Base-by-base conservation (phyloP, 371 early-diverging fungal species). In the Circinella umbellata region DNA sequence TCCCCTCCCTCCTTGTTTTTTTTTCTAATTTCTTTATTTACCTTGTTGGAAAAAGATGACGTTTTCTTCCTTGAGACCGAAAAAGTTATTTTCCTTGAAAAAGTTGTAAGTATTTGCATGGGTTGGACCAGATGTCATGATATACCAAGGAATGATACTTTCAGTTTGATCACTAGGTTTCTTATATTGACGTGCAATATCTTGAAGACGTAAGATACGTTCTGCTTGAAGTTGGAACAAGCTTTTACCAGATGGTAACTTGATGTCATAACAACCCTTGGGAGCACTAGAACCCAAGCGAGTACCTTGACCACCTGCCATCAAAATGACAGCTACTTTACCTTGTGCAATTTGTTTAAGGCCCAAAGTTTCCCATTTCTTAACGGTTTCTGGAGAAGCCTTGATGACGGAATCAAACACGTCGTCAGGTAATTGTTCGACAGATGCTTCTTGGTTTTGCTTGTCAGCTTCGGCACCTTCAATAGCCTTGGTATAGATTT, bases 111-210 rank as follows among this genome's bases (percentile, higher is more conserved):
- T 97, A 35, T 93, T 91, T 4, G 66, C 84, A 69, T 91, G 88
- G 18, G 98, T 97, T 27, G 98, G 96, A 13, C 94, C 97, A 34
- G 95, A 95, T 61, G 95, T 95, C 98, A 97, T 97, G 75, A 97
- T 92, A 74, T 94, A 95, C 96, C 96, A 97, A 61, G 95, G 97
- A 67, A 96, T 92, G 57, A 91, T 82, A 42, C 88, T 82, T 13
- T 69, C 68, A 7, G n/a, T 15, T 20, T 79, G 69, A 64, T 73
- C 68, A 42, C 66, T 63, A 63, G 80, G 74, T 49, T 72, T 74
- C 35, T 60, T 63, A 68, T 81, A 81, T 68, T 81, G 74, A 69
- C 81, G 79, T 15, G 92, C 95, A 27, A 98, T 72, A 61, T 86
- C 78, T 81, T 97, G 95, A 59, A 98, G 80, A 63, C 92, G 88